phyloP scores from a whole-genome alignment of 371 early-diverging fungal genomes.

The Circinella umbellata region DNA sequence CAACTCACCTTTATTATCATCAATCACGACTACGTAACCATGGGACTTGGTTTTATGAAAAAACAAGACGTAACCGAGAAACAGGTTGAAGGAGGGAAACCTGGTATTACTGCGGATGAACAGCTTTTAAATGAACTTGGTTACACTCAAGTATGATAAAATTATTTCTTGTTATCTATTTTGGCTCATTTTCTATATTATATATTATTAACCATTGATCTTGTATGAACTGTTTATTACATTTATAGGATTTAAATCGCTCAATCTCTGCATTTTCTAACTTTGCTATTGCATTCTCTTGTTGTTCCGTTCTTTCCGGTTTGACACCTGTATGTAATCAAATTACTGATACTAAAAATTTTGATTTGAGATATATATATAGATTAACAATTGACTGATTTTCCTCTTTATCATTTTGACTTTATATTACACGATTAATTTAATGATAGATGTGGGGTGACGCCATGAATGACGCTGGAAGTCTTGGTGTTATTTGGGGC shows the following conservation, averaged over 20 bases:
- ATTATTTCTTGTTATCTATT: too few relatives aligned
- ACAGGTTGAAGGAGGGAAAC: constrained; percentile 19
- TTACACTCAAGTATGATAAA: constrained; percentile 45
- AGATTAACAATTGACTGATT: too few relatives aligned
- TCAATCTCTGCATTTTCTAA: constrained; percentile 67
- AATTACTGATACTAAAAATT: neutral
- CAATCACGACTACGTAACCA: neutral
- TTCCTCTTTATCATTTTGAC: neutral
- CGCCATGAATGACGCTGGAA: constrained; percentile 67
- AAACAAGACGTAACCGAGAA: constrained; percentile 18
- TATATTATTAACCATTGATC: too few relatives aligned
- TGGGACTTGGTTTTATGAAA: constrained; percentile 15
- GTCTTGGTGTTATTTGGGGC: constrained; percentile 71
- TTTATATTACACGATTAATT: too few relatives aligned
- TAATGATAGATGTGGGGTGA: constrained; percentile 53
- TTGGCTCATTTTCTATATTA: neutral
- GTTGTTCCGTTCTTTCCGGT: constrained; percentile 65
- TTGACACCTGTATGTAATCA: constrained; percentile 52
- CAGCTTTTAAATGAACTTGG: constrained; percentile 48
- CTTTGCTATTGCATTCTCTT: constrained; percentile 68
- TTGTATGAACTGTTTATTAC: neutral
- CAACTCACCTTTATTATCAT: neutral
- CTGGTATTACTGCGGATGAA: constrained; percentile 31
- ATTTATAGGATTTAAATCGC: constrained; percentile 66
- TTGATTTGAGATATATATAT: neutral